Evolutionary conservation across 1,284 basidiomycete genomes (phyloP), one percentile per base, ranked within the genome.

Genomic region (Megacollybia platyphylla): DNA sequence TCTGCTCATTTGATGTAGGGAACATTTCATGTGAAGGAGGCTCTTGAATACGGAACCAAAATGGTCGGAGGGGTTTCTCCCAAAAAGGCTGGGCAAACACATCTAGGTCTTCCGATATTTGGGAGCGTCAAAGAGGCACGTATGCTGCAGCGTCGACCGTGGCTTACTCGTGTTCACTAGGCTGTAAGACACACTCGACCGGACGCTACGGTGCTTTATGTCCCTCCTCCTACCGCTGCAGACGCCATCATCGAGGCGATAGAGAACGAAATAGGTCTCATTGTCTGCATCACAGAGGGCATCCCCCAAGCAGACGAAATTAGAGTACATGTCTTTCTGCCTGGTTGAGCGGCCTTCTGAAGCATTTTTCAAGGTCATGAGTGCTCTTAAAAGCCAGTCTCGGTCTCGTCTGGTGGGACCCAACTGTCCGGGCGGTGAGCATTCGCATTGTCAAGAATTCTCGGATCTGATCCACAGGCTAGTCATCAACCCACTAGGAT

Each of bases 61-160:
- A 91, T 98, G 80, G 90, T 99, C 47, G 96, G 94, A 46, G 96
- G 96, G 57, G 92, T 96, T 44, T 93, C 90, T 31, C 96, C 94
- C 41, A 96, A 89, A 70, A 98, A 97, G 67, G 96, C 93, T 42
- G 96, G 96, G 29, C 83, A 88, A 64, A 88, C 79, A 10, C 96
- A 99, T 67, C 76, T 98, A 48, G 94, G 93, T 36, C 74, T 97
- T 35, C 96, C 96, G 45, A 85, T 99, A 36, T 99, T 92, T 57
- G 94, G 89, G 36, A 79, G 78, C 37, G 96, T 99, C 44, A 76
- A 73, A 54, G 96, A 98, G 72, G 92, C 88, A 53, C 42, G 70
- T 52, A 24, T 15, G 2, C n/a, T 41, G 26, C 36, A 3, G 34
- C 28, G 6, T 8, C 30, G 31, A 34, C 31, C 5, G 38, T 45